Percentiles rank a stretch among this genome's conserved stretches.
These are phyloP conservation scores for Chlamydomonas schloesseri DNA, from an alignment of 139 green algal species.

Conservation along the genomic window DNA sequence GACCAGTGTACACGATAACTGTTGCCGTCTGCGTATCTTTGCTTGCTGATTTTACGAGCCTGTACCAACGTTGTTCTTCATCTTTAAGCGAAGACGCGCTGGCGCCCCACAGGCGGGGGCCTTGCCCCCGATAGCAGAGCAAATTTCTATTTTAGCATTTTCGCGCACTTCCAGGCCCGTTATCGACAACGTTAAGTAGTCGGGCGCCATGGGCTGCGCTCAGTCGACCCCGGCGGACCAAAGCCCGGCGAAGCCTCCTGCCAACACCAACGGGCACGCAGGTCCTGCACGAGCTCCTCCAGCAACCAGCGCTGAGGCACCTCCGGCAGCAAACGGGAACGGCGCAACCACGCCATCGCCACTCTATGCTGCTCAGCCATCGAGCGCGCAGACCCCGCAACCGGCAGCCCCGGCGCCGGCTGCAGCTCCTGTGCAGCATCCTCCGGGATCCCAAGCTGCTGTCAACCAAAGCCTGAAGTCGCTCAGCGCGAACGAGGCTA, in stretches of 20 bases:
- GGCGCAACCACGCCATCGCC: background rate
- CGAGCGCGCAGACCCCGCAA: background rate
- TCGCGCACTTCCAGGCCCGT: too few relatives aligned
- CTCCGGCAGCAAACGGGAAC: background rate
- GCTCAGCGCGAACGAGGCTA: constrained; percentile 44
- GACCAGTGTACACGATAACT: too few relatives aligned
- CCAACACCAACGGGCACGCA: background rate
- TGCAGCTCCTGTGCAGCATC: background rate
- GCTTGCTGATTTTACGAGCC: too few relatives aligned
- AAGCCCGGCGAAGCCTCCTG: background rate
- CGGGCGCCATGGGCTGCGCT: background rate
- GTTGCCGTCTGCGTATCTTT: too few relatives aligned
- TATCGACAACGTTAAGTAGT: too few relatives aligned
- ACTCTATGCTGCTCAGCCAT: background rate
- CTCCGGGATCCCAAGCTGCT: constrained; percentile 17
- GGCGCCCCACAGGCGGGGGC: too few relatives aligned
- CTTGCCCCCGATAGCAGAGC: too few relatives aligned
- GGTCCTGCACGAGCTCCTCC: too few relatives aligned
- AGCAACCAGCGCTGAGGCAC: background rate
- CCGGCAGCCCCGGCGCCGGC: background rate
- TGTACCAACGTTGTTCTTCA: too few relatives aligned
- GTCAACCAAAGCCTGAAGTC: constrained; percentile 48
- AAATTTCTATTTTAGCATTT: too few relatives aligned
- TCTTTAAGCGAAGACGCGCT: too few relatives aligned
- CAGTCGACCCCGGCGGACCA: background rate